Base-by-base conservation (phyloP, 192 early-diverging fungal genomes). In the Coemansia sp. region DNA sequence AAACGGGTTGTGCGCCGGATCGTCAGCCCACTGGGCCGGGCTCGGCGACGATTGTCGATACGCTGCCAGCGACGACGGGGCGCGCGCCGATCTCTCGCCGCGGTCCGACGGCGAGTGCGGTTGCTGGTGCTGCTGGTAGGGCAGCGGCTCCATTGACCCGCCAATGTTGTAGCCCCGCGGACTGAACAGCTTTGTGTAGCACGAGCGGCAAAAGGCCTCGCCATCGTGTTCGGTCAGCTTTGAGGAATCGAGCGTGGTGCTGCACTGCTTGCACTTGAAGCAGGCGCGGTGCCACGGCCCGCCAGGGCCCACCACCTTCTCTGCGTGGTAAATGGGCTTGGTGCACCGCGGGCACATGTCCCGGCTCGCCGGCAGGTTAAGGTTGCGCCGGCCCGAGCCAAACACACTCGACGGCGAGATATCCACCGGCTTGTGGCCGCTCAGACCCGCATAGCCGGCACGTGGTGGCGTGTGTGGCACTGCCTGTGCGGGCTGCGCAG, bases 261-360 rank as follows among this genome's bases (percentile, higher is more conserved):
- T 52, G 50, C 78, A 80, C 45, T 67, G 56, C 38, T 63, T 75
- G 68, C 78, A 80, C n/a, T 62, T 67, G 42, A 80, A 64, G 53
- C 78, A 80, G 15, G 49, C 44, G 20, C 68, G 67, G 27, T 80
- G 78, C 78, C 78, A 80, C 8, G 71, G 55, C 3, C 78, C 78
- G 17, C 65, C 62, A 0, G 78, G 78, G 2, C 78, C 78, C 29
- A 80, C 59, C 1, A 70, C 77, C 59, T 80, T 71, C 31, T 80
- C 78, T 9, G 78, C 78, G 27, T 74, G 68, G 64, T 68, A 80
- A 11, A 80, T 73, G 25, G 64, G 47, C 43, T 68, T 70, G 22
- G 39, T n/a, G 53, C 78, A 80, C 9, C 72, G 61, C 9, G 71
- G 78, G 39, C 78, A 80, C 12, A 61, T 70, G 50, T 78, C 75